Evolutionary conservation across 208 protist genomes (phyloP), one percentile per base, ranked within the genome.

Genomic region (Trypanosoma avium): DNA sequence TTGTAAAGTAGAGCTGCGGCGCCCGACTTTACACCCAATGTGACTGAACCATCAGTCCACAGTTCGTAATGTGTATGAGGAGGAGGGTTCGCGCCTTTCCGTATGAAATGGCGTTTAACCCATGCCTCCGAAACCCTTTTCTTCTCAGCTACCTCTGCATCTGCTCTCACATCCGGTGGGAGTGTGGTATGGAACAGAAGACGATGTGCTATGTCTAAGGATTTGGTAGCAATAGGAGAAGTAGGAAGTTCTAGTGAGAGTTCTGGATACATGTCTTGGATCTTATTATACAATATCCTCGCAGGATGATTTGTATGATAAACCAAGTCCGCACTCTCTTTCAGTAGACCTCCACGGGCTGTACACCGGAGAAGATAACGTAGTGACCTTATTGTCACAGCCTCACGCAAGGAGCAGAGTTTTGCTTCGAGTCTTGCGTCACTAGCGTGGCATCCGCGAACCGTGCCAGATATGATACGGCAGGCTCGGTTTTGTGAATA

Each of bases 21-120:
- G 2, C 67, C 67, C 19, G 67, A 62, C 10, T 33, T 45, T 4
- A 60, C 58, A 40, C 56, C 67, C 9, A 73, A 35, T 8, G 57
- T 27, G 13, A 46, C 67, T 0, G 56, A 62, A 13, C 47, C 67
- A 50, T 73, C 67, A 21, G 67, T 59, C 58, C 67, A 73, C 8
- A 71, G 21, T 29, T 71, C n/a, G 36, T 53, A 71, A 35, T 71
- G 17, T 2, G 40, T 30, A 27, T n/a, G 36, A 3, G 21, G 19
- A 7, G 30, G 29, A 3, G 56, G 56, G 21, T 2, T 35, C 5
- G 29, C n/a, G 2, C 19, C 38, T 6, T 55, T 54, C 4, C 38
- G 27, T 7, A 7, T 5, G 27, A 54, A 27, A 9, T 46, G 40
- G 4, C 59, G 8, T 3, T 19, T 46, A 30, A 52, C 19, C 46